Base-by-base conservation (phyloP, 1,284 basidiomycete species). In the Leccinum griseonigrum region DNA sequence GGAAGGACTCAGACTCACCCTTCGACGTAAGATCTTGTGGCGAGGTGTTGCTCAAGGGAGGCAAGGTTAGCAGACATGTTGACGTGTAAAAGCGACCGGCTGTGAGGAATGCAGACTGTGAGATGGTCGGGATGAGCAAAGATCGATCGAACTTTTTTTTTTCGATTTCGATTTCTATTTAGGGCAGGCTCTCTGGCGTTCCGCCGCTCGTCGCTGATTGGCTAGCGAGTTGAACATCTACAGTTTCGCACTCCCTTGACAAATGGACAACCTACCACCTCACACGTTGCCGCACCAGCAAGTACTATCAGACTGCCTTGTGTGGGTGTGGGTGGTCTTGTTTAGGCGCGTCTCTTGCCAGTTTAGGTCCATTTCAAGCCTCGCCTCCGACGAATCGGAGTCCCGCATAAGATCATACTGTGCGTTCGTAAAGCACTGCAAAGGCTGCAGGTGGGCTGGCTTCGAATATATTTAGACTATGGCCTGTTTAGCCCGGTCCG, bases 21-120 rank as follows among this genome's bases (percentile, higher is more conserved):
- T 77, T 95, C 92, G 63, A 97, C 82, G 79, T 97, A 97, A 64
- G 93, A 94, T 76, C 92, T 85, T 71, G 87, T 85, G 60, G 86
- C 76, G 71, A 98, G 91, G 83, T 96, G 92, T 65, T 87, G 75
- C 74, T 97, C 92, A 73, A 97, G 90, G 70, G 90, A 88, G 58
- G 79, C 73, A 69, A 94, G 82, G 78, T 94, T 83, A 71, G 81
- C 79, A 72, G 91, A 84, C 92, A 94, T 94, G 53, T 70, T 68
- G 63, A 69, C 64, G 66, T 69, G 61, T 63, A 62, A 62, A 22
- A 57, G 55, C 54, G 59, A 59, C 46, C 0, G 46, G 46, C 46
- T 48, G 46, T 48, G 18, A 48, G 4, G 46, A 43, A 36, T 52
- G 34, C 28, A 71, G 22, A 22, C 22, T 22, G 68, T 78, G 68